Base-by-base conservation (phyloP, 352 stramenopile species). In the Achlya hypogyna region DNA sequence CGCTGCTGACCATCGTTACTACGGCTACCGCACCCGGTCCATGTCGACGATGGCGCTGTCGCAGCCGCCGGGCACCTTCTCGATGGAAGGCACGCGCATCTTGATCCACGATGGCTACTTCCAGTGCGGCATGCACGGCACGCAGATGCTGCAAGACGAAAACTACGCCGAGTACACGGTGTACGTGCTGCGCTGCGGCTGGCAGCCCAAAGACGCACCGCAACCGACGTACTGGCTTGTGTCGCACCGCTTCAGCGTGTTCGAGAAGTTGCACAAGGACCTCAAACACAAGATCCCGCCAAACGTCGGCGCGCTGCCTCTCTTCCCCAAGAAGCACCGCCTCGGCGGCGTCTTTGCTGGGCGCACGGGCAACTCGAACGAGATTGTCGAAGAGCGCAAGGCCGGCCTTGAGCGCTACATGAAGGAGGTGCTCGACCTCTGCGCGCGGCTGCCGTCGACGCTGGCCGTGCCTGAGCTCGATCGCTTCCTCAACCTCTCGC, bases 121-220 rank as follows among this genome's bases (percentile, higher is more conserved):
- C 29, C 81, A 88, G 65, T 83, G 78, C 47, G 82, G 91, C 62
- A 92, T 95, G 82, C 81, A 93, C 64, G 78, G 82, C 52, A 95
- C 86, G 34, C 84, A 93, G 60, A 78, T 93, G 28, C 69, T 95
- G 51, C 86, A 95, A 69, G 86, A 95, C 72, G 86, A 93, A 76
- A 95, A 92, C 73, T 95, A 91, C 59, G 82, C 80, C 38, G 84
- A 95, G 65, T 95, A 95, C 75, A 95, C 86, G 29, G 86, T 92
- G 59, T 95, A 95, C 68, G 86, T 95, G 66, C 73, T 95, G 53
- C 82, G 82, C 59, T 95, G 86, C 68, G 73, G 88, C 66, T 95
- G 84, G 84, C 82, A 93, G 65, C 72, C 84, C 2, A 86, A 85
- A 52, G 84, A 89, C 25, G 67, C 69, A 1, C 62, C 59, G 8